Conservation (phyloP, 169 alveolate species). For the Eimeria maxima region DNA sequence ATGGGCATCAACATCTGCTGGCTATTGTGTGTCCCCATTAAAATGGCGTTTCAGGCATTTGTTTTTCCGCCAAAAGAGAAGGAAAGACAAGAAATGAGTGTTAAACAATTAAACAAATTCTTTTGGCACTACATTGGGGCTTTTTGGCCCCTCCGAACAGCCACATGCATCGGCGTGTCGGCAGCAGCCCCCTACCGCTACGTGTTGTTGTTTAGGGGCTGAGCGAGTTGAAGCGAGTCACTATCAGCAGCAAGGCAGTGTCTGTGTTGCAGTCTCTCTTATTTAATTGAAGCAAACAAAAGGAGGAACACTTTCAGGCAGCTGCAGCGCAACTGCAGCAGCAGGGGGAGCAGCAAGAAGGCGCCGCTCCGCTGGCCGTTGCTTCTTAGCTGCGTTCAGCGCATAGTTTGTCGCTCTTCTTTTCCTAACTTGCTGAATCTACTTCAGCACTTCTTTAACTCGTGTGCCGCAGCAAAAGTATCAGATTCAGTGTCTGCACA, state of each 20-base stretch:
- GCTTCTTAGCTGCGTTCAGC: not conserved
- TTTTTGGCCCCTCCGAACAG: too few species aligned
- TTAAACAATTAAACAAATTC: too few species aligned
- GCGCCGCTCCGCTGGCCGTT: not conserved
- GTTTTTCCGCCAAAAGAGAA: too few species aligned
- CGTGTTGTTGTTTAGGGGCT: not conserved
- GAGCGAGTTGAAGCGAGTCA: not conserved
- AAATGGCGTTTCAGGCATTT: too few species aligned
- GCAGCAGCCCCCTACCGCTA: not conserved
- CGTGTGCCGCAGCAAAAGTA: not conserved
- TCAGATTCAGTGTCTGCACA: not conserved
- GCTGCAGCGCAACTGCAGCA: not conserved
- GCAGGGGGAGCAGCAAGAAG: not conserved
- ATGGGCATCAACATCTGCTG: too few species aligned
- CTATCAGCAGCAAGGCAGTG: not conserved
- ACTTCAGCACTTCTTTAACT: not conserved
- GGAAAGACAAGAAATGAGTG: too few species aligned
- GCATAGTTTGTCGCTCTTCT: not conserved
- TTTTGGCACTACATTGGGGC: too few species aligned
- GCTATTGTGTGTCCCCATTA: too few species aligned
- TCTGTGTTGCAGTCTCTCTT: too few species aligned
- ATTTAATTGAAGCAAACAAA: not conserved
- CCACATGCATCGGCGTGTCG: not conserved
- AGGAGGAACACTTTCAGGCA: not conserved
- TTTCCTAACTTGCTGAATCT: not conserved